These are phyloP conservation scores for Salix viminalis DNA, from an alignment of 345 rosid genomes.

Conservation along the genomic window DNA sequence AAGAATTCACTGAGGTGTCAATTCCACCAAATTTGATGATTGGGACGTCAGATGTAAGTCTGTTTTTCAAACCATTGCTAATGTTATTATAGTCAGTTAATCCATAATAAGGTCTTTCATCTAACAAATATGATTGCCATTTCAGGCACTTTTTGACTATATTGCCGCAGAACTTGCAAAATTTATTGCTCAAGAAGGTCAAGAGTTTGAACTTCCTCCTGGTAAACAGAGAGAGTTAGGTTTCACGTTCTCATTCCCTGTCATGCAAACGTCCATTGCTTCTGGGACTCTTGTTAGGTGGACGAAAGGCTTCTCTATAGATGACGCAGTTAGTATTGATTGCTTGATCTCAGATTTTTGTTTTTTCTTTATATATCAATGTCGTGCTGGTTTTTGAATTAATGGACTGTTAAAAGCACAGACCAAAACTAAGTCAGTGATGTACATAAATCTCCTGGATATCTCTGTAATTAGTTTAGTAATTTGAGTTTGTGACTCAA, in stretches of 20 bases:
- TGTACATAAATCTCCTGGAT: background rate
- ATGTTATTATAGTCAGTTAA: background rate
- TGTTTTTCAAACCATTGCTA: background rate
- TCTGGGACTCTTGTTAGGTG: constrained; percentile 83
- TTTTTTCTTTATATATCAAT: background rate
- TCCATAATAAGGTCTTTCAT: background rate
- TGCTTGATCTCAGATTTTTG: constrained; percentile 2
- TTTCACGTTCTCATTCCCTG: constrained; percentile 97
- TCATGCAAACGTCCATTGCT: constrained; percentile 68
- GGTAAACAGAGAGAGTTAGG: constrained; percentile 85
- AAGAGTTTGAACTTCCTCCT: constrained; percentile 43
- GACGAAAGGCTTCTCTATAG: constrained; percentile 94
- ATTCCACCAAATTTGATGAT: constrained; percentile 89
- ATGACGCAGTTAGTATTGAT: constrained; percentile 51
- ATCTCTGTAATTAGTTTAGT: background rate
- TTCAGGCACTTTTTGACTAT: constrained; percentile 65
- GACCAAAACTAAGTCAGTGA: background rate
- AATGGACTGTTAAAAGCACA: background rate
- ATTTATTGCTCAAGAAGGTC: constrained; percentile 67
- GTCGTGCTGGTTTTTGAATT: background rate
- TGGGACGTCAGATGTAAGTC: constrained; percentile 60
- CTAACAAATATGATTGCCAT: constrained; percentile 16
- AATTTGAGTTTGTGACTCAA: background rate
- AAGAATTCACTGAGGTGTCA: constrained; percentile 70
- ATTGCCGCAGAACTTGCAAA: constrained; percentile 74